Conservation (phyloP, 208 protist species). For the Trypanosoma scelopori region DNA sequence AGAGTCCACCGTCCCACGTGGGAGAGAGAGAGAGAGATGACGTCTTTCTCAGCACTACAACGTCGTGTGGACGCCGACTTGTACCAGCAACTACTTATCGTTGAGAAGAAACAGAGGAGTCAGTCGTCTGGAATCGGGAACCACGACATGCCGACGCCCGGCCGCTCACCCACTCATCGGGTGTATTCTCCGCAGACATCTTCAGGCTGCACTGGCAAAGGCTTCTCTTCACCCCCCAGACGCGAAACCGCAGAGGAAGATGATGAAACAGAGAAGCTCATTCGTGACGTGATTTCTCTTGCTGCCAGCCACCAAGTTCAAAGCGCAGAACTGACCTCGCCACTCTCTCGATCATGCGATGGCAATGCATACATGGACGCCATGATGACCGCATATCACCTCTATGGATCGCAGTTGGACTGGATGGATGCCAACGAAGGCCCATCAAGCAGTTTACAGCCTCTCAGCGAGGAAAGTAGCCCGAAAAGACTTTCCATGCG, state of each 20-base stretch:
- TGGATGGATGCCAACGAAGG: neutral
- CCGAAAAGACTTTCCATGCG: neutral
- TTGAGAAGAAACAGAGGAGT: neutral
- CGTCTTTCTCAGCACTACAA: neutral
- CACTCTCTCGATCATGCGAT: neutral
- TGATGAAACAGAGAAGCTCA: neutral
- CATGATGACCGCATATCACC: conserved; percentile 11
- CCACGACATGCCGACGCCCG: neutral
- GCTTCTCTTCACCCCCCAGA: neutral
- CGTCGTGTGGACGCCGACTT: conserved; percentile 11
- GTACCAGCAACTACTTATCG: neutral
- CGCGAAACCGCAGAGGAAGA: conserved; percentile 3
- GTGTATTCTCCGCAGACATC: neutral
- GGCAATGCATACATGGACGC: conserved; percentile 16
- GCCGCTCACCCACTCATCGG: neutral
- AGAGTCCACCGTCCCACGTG: too few relatives aligned
- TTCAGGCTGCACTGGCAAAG: too few relatives aligned
- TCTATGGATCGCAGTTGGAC: conserved; percentile 7
- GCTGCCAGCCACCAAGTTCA: conserved; percentile 4
- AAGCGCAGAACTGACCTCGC: neutral
- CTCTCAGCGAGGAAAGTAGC: neutral
- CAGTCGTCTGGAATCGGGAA: neutral
- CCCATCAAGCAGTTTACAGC: neutral
- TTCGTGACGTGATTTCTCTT: conserved; percentile 17
- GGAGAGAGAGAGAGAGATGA: too few relatives aligned